These are phyloP conservation scores for Sechiopsis laciniata DNA, from an alignment of 306 rosid genomes.

Conservation along the genomic window DNA sequence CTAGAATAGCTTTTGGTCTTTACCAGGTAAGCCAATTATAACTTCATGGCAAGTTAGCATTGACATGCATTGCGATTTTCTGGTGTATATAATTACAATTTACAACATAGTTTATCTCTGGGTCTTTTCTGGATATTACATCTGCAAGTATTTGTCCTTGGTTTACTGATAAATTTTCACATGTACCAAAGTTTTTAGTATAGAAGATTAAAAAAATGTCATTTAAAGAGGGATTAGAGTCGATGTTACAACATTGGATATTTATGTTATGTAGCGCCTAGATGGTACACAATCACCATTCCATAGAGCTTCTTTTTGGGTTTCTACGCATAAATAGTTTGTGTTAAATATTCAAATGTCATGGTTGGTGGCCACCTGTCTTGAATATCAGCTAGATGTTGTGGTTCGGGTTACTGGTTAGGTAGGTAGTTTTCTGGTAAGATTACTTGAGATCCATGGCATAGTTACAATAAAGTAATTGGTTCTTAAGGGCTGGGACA, in stretches of 20 bases:
- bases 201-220: background rate
- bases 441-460: background rate
- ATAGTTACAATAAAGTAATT: too few species aligned
- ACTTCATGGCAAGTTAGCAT: background rate
- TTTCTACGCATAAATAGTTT: background rate
- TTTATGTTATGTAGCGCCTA: background rate
- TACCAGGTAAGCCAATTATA: slow-evolving; percentile 49
- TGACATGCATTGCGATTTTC: background rate
- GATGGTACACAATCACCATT: background rate
- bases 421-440: background rate
- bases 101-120: background rate
- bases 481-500: too few species aligned
- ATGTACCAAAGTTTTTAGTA: too few species aligned
- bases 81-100: background rate
- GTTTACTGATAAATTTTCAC: background rate
- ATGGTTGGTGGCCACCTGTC: background rate
- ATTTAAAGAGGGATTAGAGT: background rate
- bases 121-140: background rate
- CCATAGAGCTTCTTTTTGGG: background rate
- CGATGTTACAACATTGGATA: background rate
- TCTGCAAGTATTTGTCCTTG: background rate
- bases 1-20: slow-evolving; percentile 86
- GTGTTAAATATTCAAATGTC: background rate
- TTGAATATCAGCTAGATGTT: background rate
- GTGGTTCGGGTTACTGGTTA: background rate